Evolutionary conservation across 2,329 filamentous ascomycete genomes (phyloP), one percentile per base, ranked within the genome.

Genomic region (Orbilia ellipsospora): DNA sequence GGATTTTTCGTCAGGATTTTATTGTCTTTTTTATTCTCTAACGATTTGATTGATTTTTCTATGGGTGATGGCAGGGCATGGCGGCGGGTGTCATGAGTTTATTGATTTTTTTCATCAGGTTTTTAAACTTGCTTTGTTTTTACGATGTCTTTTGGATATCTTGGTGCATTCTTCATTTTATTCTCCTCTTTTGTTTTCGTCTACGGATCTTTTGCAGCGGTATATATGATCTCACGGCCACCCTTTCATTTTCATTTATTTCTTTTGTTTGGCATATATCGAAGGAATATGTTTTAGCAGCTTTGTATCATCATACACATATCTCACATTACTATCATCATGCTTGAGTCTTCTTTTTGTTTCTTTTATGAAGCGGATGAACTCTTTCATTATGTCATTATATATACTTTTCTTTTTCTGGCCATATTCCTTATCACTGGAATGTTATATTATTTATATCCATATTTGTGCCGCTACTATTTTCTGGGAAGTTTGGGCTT

Each of bases 151-250:
- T 36, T 36, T 6, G 31, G 31, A 36, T 51, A 18, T 51, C 50
- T 62, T 62, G 23, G 42, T 51, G 42, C 45, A 50, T 16, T 26
- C 28, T 51, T 62, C 31, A 2, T 36, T 36, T 36, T 23, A 23
- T 23, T 23, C 23, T 2, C 23, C 23, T 28, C 50, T 44, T 51
- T 48, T n/a, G 6, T 51, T 28, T 51, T 51, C 23, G 16, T 48
- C 16, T 13, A 48, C 44, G 36, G 31, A 26, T 23, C 13, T 45
- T 36, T 36, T 45, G 18, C 36, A 45, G 36, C 55, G 55, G 36
- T 59, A 59, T 59, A 59, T 23, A 23, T 44, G 36, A 59, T 59
- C 26, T 56, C 26, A 56, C 54, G 54, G 54, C 54, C 55, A 45
- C 13, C 28, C 15, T 45, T 59, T n/a, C 55, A n/a, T 59, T 59